Base-by-base conservation (phyloP, 768 basidiomycete species). In the Leucogyrophana mollusca region DNA sequence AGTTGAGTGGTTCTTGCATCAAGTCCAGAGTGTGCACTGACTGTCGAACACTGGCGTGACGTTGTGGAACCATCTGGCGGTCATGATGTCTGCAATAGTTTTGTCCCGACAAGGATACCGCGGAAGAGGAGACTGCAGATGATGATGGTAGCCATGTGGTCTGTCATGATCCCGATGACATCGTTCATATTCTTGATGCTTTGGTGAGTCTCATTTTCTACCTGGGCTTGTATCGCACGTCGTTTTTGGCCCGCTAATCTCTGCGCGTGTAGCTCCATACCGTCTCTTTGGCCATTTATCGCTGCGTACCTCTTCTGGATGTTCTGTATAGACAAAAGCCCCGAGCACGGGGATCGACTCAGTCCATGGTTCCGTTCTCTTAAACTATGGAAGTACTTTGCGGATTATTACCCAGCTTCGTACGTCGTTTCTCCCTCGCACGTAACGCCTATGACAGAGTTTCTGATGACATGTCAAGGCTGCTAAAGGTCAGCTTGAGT, bases 391-490 rank as follows among this genome's bases (percentile, higher is more conserved):
- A 79, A 71, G 59, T 92, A 93, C 59, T 97, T 95, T 71, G 90
- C 93, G 17, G 88, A 90, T 50, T 89, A 92, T 65, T 94, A 93
- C 57, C 91, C 91, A 56, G 85, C 87, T 39, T 87, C 87, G 90
- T 92, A 69, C 67, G 90, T 83, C 17, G 35, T 22, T 32, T 24
- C 22, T 13, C 20, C 27, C 13, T 30, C 27, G 27, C 54, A 7
- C 13, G 13, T 7, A 30, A 7, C 27, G 13, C 21, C 41, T 11
- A 14, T 20, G 17, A 25, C 9, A 11, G n/a, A n/a, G n/a, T n/a
- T n/a, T 45, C 35, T 34, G 9, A n/a, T 20, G 1, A 17, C 6
- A 16, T 32, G 22, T 16, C 14, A 32, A 81, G 78, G 20, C 73
- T 80, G 42, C 52, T 77, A 49, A 82, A 82, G 76, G 79, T 78